These are phyloP conservation scores for Polytrichum formosum DNA, from an alignment of 225 moss, liverwort and hornwort species.

Conservation along the genomic window DNA sequence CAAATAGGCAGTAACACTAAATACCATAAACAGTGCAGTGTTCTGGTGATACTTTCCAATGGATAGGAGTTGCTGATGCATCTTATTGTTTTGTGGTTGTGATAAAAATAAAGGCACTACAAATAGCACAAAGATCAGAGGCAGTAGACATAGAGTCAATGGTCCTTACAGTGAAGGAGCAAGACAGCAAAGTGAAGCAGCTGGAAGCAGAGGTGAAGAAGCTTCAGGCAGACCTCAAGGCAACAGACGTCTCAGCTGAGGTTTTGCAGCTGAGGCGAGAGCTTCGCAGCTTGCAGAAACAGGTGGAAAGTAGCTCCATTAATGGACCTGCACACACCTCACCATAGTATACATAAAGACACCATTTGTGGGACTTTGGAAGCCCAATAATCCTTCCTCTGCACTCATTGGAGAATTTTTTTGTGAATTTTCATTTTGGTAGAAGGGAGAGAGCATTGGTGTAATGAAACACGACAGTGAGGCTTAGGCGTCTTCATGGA, in stretches of 20 bases:
- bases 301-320: constrained; percentile 15
- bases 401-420: too few species aligned
- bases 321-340: constrained; percentile 7
- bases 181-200: constrained; percentile 22
- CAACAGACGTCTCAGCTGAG: constrained; percentile 30
- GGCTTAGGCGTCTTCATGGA: too few species aligned
- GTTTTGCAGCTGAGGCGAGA: constrained; percentile 29
- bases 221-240: constrained; percentile 23
- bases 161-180: constrained; percentile 26
- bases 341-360: constrained; percentile 1
- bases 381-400: background rate
- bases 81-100: too few species aligned
- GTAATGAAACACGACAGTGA: too few species aligned
- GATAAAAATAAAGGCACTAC: constrained; percentile 17
- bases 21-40: too few species aligned
- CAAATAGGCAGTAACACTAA: too few species aligned
- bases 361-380: background rate
- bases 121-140: constrained; percentile 25
- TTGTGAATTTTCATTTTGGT: too few species aligned
- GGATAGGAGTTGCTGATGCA: too few species aligned
- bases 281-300: constrained; percentile 29
- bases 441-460: too few species aligned
- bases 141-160: constrained; percentile 24
- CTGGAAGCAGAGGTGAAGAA: constrained; percentile 32
- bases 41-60: too few species aligned